Evolutionary conservation across 371 early-diverging fungal species (phyloP), one percentile per base, ranked within the genome.

Genomic region (Mycotypha africana): DNA sequence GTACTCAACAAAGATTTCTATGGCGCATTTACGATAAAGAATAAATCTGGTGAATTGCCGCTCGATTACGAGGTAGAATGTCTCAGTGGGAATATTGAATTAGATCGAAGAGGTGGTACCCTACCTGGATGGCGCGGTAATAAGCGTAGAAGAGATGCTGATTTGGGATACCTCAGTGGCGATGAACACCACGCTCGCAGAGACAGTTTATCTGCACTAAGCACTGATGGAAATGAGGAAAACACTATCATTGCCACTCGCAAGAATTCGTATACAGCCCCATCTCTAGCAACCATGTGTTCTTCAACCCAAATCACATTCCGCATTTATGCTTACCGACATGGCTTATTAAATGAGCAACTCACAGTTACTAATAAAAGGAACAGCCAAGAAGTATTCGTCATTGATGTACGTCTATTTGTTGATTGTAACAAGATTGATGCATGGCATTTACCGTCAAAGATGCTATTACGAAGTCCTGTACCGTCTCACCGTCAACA

Each of bases 311-410:
- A 74, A 39, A 78, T 88, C 40, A 72, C 70, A 1, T 84, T 88
- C 62, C 67, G 76, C 15, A 62, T 87, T 31, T 70, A 60, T 9
- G 65, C 80, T 5, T 58, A 74, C 10, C 67, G 72, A 4, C 76
- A 78, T 42, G 92, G 90, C 1, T 53, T 84, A 8, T 59, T 82
- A 25, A 70, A 67, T 10, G 85, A 87, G 32, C 67, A 67, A 6
- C 62, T 89, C 15, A 49, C 70, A 36, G 78, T 84, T 3, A 76
- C 74, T 19, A 92, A 92, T 68, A 60, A 76, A 43, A 78, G 86
- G 60, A 87, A 90, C 46, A 73, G 82, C 14, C 65, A 70, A 22
- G 85, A 88, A 45, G 63, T 70, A 21, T 68, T 85, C 50, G 68
- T 70, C 30, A 74, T 88, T 42, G 79, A 82, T 47, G 74, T 86